Percentiles rank a stretch among this genome's conserved stretches.
These are phyloP conservation scores for Paramecium caudatum DNA, from an alignment of 73 alveolate species.

Conservation along the genomic window DNA sequence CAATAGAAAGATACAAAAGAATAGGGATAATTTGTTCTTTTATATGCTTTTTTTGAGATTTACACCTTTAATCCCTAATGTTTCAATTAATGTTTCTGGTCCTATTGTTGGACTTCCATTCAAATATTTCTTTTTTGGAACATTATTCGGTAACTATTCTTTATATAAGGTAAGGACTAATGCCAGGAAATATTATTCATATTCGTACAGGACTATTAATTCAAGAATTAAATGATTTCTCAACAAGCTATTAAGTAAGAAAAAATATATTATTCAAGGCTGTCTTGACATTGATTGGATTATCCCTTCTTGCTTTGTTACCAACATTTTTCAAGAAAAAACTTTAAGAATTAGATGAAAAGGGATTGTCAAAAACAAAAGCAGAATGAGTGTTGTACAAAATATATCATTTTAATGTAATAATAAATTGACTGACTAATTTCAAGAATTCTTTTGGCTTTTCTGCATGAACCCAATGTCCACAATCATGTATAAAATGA, in stretches of 20 bases:
- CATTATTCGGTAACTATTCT: slow-evolving; percentile 72
- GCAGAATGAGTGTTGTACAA: background rate
- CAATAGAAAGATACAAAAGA: slow-evolving; percentile 71
- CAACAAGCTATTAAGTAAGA: slow-evolving; percentile 19
- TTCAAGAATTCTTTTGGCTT: slow-evolving; percentile 56
- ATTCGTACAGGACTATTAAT: slow-evolving; percentile 85
- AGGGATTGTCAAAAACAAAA: background rate
- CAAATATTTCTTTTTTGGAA: slow-evolving; percentile 81
- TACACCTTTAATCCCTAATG: slow-evolving; percentile 90
- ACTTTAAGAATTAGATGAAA: background rate
- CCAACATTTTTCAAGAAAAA: slow-evolving; percentile 44
- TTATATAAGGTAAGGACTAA: slow-evolving; percentile 73
- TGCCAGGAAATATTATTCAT: slow-evolving; percentile 89
- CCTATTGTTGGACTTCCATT: slow-evolving; percentile 89
- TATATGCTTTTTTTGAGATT: slow-evolving; percentile 90
- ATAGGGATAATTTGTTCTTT: slow-evolving; percentile 82
- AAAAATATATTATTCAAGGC: no score
- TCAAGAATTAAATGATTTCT: slow-evolving; percentile 76
- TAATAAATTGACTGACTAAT: background rate
- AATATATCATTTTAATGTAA: background rate
- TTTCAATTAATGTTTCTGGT: slow-evolving; percentile 86
- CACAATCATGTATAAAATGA: slow-evolving; percentile 63
- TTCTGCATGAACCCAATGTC: slow-evolving; percentile 77
- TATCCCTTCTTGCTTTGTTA: background rate
- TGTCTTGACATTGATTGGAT: background rate